Percentiles rank a stretch among this genome's conserved stretches.
phyloP scores from a whole-genome alignment of 2,329 filamentous ascomycete species.

The Colletotrichum endophyticum region DNA sequence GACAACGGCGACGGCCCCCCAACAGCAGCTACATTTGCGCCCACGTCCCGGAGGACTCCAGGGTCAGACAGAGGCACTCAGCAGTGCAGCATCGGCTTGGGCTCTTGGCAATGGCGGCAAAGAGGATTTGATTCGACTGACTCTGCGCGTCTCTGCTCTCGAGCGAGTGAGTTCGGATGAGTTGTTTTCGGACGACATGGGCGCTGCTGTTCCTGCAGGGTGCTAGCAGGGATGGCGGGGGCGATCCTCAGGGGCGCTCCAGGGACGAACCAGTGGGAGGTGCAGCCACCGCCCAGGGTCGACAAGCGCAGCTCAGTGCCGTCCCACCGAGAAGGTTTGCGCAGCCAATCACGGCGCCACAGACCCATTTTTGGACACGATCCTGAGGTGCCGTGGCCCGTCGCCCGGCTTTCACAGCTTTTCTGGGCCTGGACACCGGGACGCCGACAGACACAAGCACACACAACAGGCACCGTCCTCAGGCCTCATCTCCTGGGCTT shows the following conservation, averaged over 20 bases:
- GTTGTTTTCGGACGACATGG: slow-evolving; percentile 6
- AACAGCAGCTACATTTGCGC: not conserved
- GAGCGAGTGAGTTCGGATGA: not conserved
- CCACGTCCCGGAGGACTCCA: not conserved
- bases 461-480: not conserved
- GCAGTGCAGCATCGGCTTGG: not conserved
- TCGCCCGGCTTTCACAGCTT: not conserved
- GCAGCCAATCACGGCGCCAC: not conserved
- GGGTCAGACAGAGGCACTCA: not conserved
- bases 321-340: not conserved
- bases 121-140: not conserved
- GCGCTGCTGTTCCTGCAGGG: slow-evolving; percentile 20
- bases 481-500: not conserved
- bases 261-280: slow-evolving; percentile 19
- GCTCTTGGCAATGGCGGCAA: not conserved
- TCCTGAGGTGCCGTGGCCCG: not conserved
- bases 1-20: not conserved
- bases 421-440: not conserved
- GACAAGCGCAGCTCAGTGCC: slow-evolving; percentile 3
- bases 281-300: slow-evolving; percentile 4
- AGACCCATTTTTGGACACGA: slow-evolving; percentile 16
- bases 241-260: slow-evolving; percentile 17
- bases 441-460: not conserved
- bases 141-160: not conserved
- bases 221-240: slow-evolving; percentile 10